A percentile compares a stretch with the other conserved stretches of the same genome.
phyloP scores from a whole-genome alignment of 192 early-diverging fungal species.

The Backusella macrospora region DNA sequence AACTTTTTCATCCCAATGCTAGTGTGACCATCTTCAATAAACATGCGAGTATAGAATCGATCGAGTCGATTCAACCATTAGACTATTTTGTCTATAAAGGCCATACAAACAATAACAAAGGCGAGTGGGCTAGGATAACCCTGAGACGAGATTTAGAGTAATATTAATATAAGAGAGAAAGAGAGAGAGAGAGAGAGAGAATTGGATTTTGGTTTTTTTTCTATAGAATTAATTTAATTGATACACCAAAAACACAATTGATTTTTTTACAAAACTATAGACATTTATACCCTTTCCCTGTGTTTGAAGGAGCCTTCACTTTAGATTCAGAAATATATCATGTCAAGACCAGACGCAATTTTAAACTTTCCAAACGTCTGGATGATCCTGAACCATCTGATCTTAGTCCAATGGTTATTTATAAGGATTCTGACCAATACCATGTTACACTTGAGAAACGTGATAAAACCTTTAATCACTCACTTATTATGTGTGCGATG shows the following conservation, averaged over 20 bases:
- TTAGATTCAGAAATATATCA: conserved; percentile 58
- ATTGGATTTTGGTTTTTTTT: too few species aligned
- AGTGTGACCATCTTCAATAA: conserved; percentile 28
- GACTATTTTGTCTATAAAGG: conserved; percentile 53
- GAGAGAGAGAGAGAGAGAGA: too few species aligned
- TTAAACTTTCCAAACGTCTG: conserved; percentile 52
- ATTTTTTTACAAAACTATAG: background rate
- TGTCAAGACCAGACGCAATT: conserved; percentile 57
- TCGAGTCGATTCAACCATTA: conserved; percentile 38
- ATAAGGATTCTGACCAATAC: conserved; percentile 36
- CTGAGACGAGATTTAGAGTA: conserved; percentile 46
- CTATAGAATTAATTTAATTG: conserved; percentile 1
- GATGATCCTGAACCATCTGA: conserved; percentile 48
- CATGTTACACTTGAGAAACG: background rate
- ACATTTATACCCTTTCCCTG: conserved; percentile 33
- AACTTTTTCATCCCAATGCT: conserved; percentile 70
- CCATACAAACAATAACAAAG: conserved; percentile 42
- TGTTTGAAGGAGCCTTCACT: conserved; percentile 64
- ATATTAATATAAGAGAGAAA: background rate
- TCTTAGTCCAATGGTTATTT: conserved; percentile 34
- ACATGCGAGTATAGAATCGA: conserved; percentile 26
- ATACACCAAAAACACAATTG: background rate
- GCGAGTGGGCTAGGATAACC: conserved; percentile 55
- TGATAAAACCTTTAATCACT: background rate
- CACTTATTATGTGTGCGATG: conserved; percentile 19